These are phyloP conservation scores for Trichoderma polysporum DNA, from an alignment of 2,329 filamentous ascomycete genomes.

Conservation along the genomic window DNA sequence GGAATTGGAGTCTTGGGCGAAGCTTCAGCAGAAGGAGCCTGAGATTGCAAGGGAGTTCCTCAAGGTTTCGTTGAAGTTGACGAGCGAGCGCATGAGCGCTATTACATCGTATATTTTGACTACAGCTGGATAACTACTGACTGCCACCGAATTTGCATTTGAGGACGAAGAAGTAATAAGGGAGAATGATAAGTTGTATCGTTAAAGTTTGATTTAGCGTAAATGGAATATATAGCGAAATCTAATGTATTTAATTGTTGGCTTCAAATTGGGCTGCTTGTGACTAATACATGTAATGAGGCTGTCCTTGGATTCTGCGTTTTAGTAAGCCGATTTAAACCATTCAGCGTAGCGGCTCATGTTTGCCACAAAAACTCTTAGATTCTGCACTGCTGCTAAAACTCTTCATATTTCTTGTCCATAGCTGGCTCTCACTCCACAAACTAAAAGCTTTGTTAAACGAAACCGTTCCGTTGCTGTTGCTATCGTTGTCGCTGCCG, in stretches of 20 bases:
- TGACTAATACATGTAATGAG: not conserved
- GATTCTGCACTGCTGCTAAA: not conserved
- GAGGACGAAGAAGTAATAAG: not conserved
- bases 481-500: too few species aligned
- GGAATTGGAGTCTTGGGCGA: slow-evolving; percentile 68
- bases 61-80: slow-evolving; percentile 86
- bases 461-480: not conserved
- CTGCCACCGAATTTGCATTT: not conserved
- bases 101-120: slow-evolving; percentile 59
- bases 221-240: slow-evolving; percentile 7
- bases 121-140: slow-evolving; percentile 42
- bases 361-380: not conserved
- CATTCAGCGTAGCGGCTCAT: not conserved
- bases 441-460: not conserved
- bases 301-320: not conserved
- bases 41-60: slow-evolving; percentile 83
- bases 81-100: slow-evolving; percentile 82
- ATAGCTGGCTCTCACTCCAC: not conserved
- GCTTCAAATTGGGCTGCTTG: not conserved
- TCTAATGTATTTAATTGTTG: not conserved
- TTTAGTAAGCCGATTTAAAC: slow-evolving; percentile 5
- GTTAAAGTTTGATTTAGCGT: slow-evolving; percentile 5
- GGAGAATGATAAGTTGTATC: not conserved
- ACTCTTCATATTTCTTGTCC: not conserved
- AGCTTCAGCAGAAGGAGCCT: slow-evolving; percentile 68